A percentile compares a stretch with the other conserved stretches of the same genome.
Conservation (phyloP, 495 filamentous ascomycete species). For the Aspergillus haitiensis region DNA sequence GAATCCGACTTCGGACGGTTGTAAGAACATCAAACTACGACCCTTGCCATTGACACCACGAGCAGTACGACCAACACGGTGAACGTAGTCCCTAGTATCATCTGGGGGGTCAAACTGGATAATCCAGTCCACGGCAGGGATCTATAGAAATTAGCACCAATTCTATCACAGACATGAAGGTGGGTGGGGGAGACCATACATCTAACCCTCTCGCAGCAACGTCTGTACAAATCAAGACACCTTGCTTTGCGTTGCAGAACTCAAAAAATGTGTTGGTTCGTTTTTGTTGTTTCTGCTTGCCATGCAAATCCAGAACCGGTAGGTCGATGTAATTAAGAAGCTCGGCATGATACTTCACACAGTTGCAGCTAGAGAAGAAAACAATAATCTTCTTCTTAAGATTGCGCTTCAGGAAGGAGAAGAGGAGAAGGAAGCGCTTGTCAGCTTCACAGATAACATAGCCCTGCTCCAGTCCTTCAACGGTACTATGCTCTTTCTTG, state of each 20-base stretch:
- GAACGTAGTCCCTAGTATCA: conserved; percentile 91
- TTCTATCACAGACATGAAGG: conserved; percentile 11
- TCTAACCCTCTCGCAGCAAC: conserved; percentile 93
- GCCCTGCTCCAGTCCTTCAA: conserved; percentile 90
- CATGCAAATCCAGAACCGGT: conserved; percentile 73
- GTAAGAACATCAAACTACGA: conserved; percentile 82
- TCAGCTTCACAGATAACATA: conserved; percentile 93
- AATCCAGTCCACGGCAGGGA: conserved; percentile 92
- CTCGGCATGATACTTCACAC: conserved; percentile 92
- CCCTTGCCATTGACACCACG: conserved; percentile 83
- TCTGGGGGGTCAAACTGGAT: conserved; percentile 94
- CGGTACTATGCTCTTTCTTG: conserved; percentile 75
- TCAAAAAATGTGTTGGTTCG: conserved; percentile 98
- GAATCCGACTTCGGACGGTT: conserved; percentile 91
- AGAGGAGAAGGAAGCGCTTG: conserved; percentile 89
- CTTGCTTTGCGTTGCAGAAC: conserved; percentile 90
- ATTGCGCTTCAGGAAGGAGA: conserved; percentile 92
- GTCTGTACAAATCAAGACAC: conserved; percentile 92
- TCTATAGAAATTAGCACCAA: conserved; percentile 42
- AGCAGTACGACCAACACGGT: conserved; percentile 93
- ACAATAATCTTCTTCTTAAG: conserved; percentile 96
- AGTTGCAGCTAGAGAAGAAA: conserved; percentile 91
- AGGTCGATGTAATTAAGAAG: conserved; percentile 95
- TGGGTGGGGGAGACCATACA: conserved; percentile 44
- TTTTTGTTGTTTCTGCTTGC: conserved; percentile 97